These are phyloP conservation scores for Nitzschia putrida DNA, from an alignment of 108 stramenopile species.

Conservation along the genomic window DNA sequence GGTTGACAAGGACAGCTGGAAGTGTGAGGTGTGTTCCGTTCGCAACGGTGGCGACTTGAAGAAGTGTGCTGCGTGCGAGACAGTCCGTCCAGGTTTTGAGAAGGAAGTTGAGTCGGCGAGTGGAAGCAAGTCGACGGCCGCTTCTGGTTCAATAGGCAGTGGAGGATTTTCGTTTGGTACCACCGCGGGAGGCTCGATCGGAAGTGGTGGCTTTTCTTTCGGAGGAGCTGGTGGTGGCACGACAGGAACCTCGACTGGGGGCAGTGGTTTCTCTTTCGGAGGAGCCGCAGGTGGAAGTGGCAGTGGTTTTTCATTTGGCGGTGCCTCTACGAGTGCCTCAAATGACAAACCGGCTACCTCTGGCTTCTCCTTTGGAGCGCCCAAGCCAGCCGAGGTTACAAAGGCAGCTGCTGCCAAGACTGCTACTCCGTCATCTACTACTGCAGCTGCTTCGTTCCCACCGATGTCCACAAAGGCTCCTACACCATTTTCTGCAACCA, in stretches of 20 bases:
- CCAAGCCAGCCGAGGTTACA: neutral
- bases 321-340: neutral
- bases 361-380: neutral
- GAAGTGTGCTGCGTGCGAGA: constrained; percentile 81
- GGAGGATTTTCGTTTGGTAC: constrained; percentile 62
- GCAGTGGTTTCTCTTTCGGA: constrained; percentile 55
- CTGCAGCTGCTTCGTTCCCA: constrained; percentile 39
- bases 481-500: constrained; percentile 36
- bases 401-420: neutral
- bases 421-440: neutral
- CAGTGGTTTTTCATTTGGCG: neutral
- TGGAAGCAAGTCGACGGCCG: neutral
- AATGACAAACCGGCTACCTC: no score
- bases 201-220: constrained; percentile 63
- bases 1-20: constrained; percentile 77
- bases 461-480: constrained; percentile 63
- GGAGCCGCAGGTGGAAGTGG: constrained; percentile 20
- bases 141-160: constrained; percentile 43
- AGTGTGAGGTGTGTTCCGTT: constrained; percentile 81
- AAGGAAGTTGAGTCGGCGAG: neutral
- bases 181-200: constrained; percentile 32
- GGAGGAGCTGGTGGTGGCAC: constrained; percentile 29
- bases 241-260: neutral
- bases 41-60: constrained; percentile 50
- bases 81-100: constrained; percentile 64